Percentiles rank a stretch among this genome's conserved stretches.
phyloP scores from a whole-genome alignment of 225 moss, liverwort and hornwort genomes.

The Antitrichia curtipendula region DNA sequence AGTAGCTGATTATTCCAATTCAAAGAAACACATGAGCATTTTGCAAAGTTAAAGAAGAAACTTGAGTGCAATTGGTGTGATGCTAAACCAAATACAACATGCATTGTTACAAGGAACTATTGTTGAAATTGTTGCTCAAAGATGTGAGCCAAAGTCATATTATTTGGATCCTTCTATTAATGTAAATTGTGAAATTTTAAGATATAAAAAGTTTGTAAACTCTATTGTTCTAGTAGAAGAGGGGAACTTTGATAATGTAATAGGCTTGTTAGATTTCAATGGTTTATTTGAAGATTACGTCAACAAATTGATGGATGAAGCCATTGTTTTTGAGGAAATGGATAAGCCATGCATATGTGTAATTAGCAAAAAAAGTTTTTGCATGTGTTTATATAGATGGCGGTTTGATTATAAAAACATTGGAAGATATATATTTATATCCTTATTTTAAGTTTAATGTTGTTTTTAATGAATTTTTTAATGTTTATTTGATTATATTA shows the following conservation, averaged over 20 bases:
- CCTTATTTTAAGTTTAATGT: not conserved
- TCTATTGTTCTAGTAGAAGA: not conserved
- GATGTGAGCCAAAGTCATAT: too few species aligned
- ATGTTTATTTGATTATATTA: not conserved
- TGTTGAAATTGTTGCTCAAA: too few species aligned
- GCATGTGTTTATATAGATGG: not conserved
- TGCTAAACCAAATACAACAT: too few species aligned
- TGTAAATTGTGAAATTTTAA: too few species aligned
- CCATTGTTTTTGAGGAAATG: not conserved
- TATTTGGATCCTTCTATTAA: too few species aligned
- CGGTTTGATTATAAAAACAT: not conserved
- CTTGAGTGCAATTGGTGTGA: too few species aligned
- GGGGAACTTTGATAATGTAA: not conserved
- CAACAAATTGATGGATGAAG: not conserved
- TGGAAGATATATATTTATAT: not conserved
- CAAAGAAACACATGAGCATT: too few species aligned
- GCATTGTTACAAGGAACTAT: too few species aligned
- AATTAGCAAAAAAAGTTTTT: not conserved
- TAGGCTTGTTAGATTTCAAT: not conserved
- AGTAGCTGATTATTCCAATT: too few species aligned
- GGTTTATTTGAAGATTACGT: not conserved
- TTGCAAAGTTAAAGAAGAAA: too few species aligned
- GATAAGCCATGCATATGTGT: not conserved
- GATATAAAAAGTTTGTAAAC: too few species aligned
- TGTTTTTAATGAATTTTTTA: not conserved